Evolutionary conservation across 2,329 filamentous ascomycete species (phyloP), one percentile per base, ranked within the genome.

Genomic region (Penicillium sclerotigenum): DNA sequence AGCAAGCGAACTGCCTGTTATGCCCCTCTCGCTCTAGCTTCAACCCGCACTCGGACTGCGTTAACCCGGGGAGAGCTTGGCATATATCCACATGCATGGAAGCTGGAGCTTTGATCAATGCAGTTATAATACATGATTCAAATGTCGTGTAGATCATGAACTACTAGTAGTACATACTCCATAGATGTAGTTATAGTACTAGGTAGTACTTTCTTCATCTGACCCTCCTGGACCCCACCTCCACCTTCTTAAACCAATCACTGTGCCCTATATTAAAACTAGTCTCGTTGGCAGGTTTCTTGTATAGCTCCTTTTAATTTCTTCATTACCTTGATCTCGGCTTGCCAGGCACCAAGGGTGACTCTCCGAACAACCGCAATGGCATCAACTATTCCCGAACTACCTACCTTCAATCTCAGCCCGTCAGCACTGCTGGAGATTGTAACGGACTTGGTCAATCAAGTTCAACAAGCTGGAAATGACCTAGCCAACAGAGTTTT

Each of bases 21-120:
- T 57, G 46, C 59, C 57, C 59, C 59, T 55, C 41, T 60, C 61
- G 61, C 53, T 54, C 33, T 26, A 59, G 53, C 18, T 52, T 62
- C 59, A 59, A 46, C 54, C 66, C 63, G 52, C 49, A 49, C 43
- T 67, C 67, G 67, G 67, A 54, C 55, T 42, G 18, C 33, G 55
- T 61, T 69, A 61, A 52, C 65, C 67, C 67, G 67, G 34, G 34
- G n/a, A 68, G 42, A 50, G 47, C 47, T 42, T 42, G 47, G 47
- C 47, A 49, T 49, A 31, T 46, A 22, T 31, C 24, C 40, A 42
- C 22, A 28, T 26, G 40, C 14, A 26, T 38, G 5, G 20, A 22
- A 20, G 37, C 37, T 22, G 14, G 34, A 36, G 14, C 22, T 42
- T 28, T 14, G n/a, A 42, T n/a, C 4, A 4, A 11, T 41, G n/a